Conservation (phyloP, 805 yeast species). For the Metschnikowia orientalis region DNA sequence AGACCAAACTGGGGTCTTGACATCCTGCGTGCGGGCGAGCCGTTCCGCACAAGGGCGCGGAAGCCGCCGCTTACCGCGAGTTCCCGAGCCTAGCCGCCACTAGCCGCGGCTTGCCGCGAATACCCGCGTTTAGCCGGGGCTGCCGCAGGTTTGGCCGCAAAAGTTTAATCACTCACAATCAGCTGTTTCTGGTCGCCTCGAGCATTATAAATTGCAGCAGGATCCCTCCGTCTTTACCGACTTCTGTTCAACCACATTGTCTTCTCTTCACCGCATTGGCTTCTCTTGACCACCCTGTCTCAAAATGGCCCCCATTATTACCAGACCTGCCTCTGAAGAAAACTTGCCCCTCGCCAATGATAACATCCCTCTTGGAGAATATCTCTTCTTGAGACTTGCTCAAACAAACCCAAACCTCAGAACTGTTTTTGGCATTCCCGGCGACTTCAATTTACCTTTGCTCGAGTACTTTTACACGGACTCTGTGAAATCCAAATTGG, state of each 20-base stretch:
- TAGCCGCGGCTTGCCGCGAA: slow-evolving; percentile 5
- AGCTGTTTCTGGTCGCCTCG: too few relatives aligned
- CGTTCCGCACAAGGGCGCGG: too few relatives aligned
- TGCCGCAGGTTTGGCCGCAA: not conserved
- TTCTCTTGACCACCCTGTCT: too few relatives aligned
- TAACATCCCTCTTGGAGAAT: slow-evolving; percentile 58
- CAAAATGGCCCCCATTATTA: slow-evolving; percentile 19
- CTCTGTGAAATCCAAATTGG: slow-evolving; percentile 38
- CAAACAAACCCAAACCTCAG: slow-evolving; percentile 46
- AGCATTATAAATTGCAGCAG: too few relatives aligned
- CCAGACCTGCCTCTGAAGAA: slow-evolving; percentile 12
- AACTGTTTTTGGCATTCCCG: slow-evolving; percentile 74
- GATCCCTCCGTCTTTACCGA: too few relatives aligned
- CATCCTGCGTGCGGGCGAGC: too few relatives aligned
- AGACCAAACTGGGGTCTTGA: too few relatives aligned
- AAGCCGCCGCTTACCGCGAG: too few relatives aligned
- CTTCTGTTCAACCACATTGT: too few relatives aligned
- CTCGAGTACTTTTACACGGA: slow-evolving; percentile 61
- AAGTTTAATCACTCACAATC: too few relatives aligned
- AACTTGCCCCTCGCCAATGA: slow-evolving; percentile 1
- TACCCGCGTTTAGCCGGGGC: slow-evolving; percentile 1
- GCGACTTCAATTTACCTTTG: slow-evolving; percentile 65
- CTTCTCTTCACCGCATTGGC: too few relatives aligned
- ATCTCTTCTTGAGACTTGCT: slow-evolving; percentile 52
- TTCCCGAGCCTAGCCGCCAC: slow-evolving; percentile 7